Evolutionary conservation across 163 green algal species (phyloP), one percentile per base, ranked within the genome.

Genomic region (Chlamydomonas reinhardtii): DNA sequence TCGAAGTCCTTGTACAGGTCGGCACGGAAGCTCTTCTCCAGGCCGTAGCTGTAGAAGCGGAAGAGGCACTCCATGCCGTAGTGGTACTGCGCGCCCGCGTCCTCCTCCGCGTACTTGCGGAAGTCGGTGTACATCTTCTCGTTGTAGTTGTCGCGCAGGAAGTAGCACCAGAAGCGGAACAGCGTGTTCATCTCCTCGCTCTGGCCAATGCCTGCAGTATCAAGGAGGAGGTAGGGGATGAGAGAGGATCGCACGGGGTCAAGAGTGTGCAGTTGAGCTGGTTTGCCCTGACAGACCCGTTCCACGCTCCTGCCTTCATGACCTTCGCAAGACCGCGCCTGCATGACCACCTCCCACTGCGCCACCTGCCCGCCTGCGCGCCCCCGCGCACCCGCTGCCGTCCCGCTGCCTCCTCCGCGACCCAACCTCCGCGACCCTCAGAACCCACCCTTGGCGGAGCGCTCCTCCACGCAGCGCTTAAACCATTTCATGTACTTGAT

Each of bases 11-110:
- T 69, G 90, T 99, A 99, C 62, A 99, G 87, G 17, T 93, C 80
- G 31, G 84, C 73, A 29, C 70, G 88, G 87, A 98, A 99, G 17
- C 87, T 91, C 74, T 94, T 93, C 90, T 99, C 97, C 76, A 84
- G n/a, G 48, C 68, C 97, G 85, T 99, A 99, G 73, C 91, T 96
- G 94, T 95, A 99, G 90, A 94, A 95, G 35, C 76, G 93, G 92
- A 99, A 99, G 17, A 99, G 93, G 93, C 97, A 99, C 93, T 99
- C 97, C 82, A 98, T 92, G 76, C 97, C 97, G 88, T 99, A 99
- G 73, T 97, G 94, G 91, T 98, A 97, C 74, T 85, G 74, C 31
- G 88, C 79, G 31, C 78, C 82, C 11, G 91, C 77, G 73, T 96
- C 94, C 88, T 96, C 93, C 76, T 92, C 85, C 37, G 93, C 95